phyloP scores from a whole-genome alignment of 352 stramenopile genomes.

The Phytophthora ohioensis region DNA sequence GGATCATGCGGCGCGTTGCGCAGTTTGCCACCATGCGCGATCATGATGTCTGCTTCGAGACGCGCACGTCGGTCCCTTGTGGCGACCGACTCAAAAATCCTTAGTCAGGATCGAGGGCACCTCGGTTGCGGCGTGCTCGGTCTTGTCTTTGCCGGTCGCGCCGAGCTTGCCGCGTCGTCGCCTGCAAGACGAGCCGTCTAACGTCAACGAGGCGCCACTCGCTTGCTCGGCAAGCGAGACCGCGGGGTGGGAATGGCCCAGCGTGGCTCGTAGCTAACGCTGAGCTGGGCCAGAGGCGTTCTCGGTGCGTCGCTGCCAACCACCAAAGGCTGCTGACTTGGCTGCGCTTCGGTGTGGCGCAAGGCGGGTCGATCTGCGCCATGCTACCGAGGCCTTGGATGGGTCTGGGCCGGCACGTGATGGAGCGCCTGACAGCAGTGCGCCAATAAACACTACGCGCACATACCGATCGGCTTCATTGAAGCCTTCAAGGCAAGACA shows the following conservation, averaged over 20 bases:
- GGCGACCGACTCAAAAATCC: neutral
- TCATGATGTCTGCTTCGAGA: constrained; percentile 7
- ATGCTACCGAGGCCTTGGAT: neutral
- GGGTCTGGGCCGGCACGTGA: neutral
- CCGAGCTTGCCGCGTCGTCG: neutral
- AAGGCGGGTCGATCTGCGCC: neutral
- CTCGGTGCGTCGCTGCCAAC: constrained; percentile 16
- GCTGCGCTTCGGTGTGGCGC: neutral
- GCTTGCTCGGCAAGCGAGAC: constrained; percentile 34
- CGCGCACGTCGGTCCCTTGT: constrained; percentile 1
- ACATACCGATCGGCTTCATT: neutral
- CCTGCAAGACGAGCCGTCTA: constrained; percentile 10
- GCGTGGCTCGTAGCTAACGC: constrained; percentile 18
- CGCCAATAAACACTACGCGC: constrained; percentile 10
- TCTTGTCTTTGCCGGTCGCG: constrained; percentile 1
- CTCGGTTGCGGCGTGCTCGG: constrained; percentile 10
- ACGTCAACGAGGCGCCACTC: constrained; percentile 11
- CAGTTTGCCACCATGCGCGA: neutral
- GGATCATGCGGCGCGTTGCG: too few species aligned
- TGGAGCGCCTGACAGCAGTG: neutral
- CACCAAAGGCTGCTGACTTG: constrained; percentile 1
- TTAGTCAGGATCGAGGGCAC: neutral
- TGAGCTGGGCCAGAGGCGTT: constrained; percentile 10
- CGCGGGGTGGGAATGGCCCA: constrained; percentile 10
- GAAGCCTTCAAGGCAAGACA: too few species aligned